phyloP scores from a whole-genome alignment of 1,284 basidiomycete genomes.

The Cryptococcus amylolentus region DNA sequence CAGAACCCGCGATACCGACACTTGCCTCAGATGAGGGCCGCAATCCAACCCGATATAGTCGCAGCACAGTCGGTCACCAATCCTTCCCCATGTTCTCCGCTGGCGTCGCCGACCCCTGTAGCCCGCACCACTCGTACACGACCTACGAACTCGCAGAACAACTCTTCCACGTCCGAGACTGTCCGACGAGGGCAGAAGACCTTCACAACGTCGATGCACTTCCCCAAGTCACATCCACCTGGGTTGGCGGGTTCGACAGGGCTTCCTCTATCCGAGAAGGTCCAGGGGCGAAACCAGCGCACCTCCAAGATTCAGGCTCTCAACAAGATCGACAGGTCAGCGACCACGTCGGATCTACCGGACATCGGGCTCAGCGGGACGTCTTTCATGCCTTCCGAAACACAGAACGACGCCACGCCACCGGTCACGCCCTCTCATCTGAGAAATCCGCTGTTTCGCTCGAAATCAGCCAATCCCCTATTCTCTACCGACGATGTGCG shows the following conservation, averaged over 20 bases:
- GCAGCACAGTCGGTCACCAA: no score
- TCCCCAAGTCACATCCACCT: slow-evolving; percentile 27
- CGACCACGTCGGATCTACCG: neutral
- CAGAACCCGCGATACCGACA: no score
- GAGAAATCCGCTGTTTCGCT: slow-evolving; percentile 35
- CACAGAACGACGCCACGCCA: slow-evolving; percentile 12
- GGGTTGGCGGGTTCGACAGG: neutral
- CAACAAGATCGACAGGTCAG: slow-evolving; percentile 37
- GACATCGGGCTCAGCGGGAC: slow-evolving; percentile 27
- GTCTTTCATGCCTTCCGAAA: slow-evolving; percentile 34
- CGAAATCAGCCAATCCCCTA: slow-evolving; percentile 30
- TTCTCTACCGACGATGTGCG: slow-evolving; percentile 36
- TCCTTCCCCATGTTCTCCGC: no score
- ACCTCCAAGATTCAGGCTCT: slow-evolving; percentile 42
- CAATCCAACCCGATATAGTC: no score
- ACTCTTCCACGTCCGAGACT: neutral
- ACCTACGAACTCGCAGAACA: no score
- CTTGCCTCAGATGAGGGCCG: no score
- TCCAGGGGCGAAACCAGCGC: slow-evolving; percentile 32
- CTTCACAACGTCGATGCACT: slow-evolving; percentile 37
- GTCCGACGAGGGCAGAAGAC: slow-evolving; percentile 22
- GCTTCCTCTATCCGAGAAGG: slow-evolving; percentile 16
- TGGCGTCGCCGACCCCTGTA: no score
- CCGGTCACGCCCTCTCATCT: slow-evolving; percentile 15
- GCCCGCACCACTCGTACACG: no score